Evolutionary conservation across 257 asterid species (phyloP), one percentile per base, ranked within the genome.

Genomic region (Nicotiana knightiana): DNA sequence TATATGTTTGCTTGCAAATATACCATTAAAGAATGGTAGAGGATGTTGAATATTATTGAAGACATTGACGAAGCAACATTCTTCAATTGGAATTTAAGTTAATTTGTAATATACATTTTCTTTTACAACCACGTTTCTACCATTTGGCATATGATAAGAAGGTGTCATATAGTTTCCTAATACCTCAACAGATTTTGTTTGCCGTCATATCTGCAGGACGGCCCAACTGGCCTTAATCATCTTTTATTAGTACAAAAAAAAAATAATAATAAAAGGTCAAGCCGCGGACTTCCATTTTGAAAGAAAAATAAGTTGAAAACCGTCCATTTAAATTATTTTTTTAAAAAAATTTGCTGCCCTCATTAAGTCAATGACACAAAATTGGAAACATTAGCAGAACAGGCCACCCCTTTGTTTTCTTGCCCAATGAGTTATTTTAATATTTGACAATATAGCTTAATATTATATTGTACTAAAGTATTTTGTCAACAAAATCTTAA

Each of bases 291-390:
- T 75, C 26, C 26, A 75, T 26, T 75, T 75, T 51, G 63, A 79
- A 54, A 80, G 62, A 66, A 75, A 51, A 5, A 30, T 71, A 11
- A 43, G 80, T 82, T 57, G 55, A 58, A 66, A 26, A 66, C 62
- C 61, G 12, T 13, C 80, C 80, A 51, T 24, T 51, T 75, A 61
- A 65, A 24, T 71, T 48, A 12, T 6, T 46, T 6, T 70, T 21
- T 5, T 5, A 6, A 26, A 73, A 6, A 26, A 73, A 48, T 0
- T 21, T 48, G 9, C 24, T 73, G 43, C 26, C 28, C 55, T 73
- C 61, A 54, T 33, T 16, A 77, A 77, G 89, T 85, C 88, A 83
- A 68, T 59, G 82, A 64, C 82, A 35, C 43, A 28, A 8, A 75
- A 51, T 58, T 84, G 81, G 76, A 12, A 67, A 68, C 66, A 78